A percentile compares a stretch with the other conserved stretches of the same genome.
Evolutionary conservation across 2,329 filamentous ascomycete genomes (phyloP).

Genomic region (Talaromyces sp.): DNA sequence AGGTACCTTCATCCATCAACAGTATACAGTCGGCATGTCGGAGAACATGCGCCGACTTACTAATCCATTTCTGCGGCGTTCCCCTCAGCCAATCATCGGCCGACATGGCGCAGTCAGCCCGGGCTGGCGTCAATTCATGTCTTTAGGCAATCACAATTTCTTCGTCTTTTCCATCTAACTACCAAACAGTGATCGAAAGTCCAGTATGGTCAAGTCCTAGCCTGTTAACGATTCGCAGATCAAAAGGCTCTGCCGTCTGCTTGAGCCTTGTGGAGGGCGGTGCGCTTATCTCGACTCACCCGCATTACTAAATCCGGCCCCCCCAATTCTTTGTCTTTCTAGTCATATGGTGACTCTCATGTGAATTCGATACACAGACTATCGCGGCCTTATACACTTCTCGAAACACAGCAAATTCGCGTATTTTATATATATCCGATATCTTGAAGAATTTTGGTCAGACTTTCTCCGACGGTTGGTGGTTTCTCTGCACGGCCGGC

Average conservation of each 20-base stretch:
- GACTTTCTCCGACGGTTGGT: not conserved
- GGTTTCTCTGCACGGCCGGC: too few relatives aligned
- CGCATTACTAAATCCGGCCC: not conserved
- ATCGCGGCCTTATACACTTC: too few relatives aligned
- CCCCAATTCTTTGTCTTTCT: not conserved
- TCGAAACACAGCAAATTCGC: not conserved
- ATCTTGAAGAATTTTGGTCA: not conserved
- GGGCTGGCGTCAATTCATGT: not conserved
- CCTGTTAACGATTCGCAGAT: not conserved
- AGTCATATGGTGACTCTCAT: not conserved
- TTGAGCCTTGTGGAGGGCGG: not conserved
- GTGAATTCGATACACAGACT: not conserved
- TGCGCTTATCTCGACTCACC: conserved; percentile 1
- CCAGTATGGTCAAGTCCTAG: not conserved
- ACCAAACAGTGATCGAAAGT: not conserved
- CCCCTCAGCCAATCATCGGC: not conserved
- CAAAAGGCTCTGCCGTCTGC: not conserved
- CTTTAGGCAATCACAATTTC: not conserved
- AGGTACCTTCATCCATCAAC: too few relatives aligned
- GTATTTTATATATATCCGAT: not conserved
- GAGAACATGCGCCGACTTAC: not conserved
- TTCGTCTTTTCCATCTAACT: not conserved
- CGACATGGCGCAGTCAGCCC: not conserved
- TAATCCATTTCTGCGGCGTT: not conserved
- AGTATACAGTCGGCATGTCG: not conserved